These are phyloP conservation scores for Beauveria sp. DNA, from an alignment of 2,329 filamentous ascomycete genomes.

Conservation along the genomic window DNA sequence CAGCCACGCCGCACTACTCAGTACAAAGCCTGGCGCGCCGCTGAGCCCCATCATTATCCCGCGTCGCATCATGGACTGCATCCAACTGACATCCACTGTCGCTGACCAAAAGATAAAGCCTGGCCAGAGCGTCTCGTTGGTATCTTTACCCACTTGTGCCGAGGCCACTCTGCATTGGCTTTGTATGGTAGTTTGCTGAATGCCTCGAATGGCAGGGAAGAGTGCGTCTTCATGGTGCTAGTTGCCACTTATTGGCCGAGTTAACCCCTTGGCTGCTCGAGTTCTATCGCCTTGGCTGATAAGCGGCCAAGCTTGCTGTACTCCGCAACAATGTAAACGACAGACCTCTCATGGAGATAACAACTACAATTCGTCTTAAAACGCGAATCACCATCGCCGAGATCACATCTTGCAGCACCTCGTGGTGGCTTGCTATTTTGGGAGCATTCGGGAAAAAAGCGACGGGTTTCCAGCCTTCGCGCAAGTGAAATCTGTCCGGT, in stretches of 20 bases:
- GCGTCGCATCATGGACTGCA: not conserved
- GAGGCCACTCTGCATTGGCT: not conserved
- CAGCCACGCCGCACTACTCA: too few species aligned
- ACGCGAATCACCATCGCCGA: not conserved
- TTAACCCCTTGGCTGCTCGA: not conserved
- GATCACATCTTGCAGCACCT: conserved; percentile 3
- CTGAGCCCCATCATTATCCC: not conserved
- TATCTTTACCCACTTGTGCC: not conserved
- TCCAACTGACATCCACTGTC: not conserved
- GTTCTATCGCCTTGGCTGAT: not conserved
- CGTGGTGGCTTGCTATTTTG: not conserved
- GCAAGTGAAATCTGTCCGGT: not conserved
- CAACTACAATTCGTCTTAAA: not conserved
- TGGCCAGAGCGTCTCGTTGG: not conserved
- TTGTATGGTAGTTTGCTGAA: not conserved
- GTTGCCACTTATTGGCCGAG: not conserved
- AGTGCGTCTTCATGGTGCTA: not conserved
- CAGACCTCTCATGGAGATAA: not conserved
- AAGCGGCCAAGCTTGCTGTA: not conserved
- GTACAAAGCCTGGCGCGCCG: not conserved
- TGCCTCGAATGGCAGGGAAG: too few species aligned
- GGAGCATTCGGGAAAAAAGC: not conserved
- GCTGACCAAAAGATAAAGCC: not conserved
- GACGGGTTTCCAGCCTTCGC: not conserved
- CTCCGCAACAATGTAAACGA: not conserved